Conservation (phyloP, 305 asterid species). For the Solanum hybrid region DNA sequence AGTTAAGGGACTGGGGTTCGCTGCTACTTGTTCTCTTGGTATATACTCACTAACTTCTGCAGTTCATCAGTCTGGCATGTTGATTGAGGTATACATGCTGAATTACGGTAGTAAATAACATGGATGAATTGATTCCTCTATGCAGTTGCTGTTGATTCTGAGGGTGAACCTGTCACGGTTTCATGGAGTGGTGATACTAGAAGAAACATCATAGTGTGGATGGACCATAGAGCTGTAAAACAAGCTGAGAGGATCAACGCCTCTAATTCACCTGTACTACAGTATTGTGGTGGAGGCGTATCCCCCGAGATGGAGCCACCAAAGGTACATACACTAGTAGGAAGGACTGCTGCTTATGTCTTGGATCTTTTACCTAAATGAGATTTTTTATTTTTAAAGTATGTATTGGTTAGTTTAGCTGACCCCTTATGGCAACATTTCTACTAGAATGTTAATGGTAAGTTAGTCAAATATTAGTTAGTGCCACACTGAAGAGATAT, state of each 20-base stretch:
- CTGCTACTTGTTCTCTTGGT: slow-evolving; percentile 99
- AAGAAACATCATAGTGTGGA: slow-evolving; percentile 94
- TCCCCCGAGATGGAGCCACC: slow-evolving; percentile 98
- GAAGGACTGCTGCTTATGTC: slow-evolving; percentile 4
- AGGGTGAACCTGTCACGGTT: slow-evolving; percentile 93
- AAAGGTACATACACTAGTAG: slow-evolving; percentile 46
- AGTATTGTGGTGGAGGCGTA: slow-evolving; percentile 94
- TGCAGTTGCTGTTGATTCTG: slow-evolving; percentile 91
- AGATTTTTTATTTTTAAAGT: neutral
- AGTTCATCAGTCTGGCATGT: slow-evolving; percentile 4
- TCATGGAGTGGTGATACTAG: slow-evolving; percentile 87
- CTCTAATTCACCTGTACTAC: slow-evolving; percentile 78
- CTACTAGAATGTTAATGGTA: neutral
- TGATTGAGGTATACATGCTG: neutral
- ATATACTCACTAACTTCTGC: slow-evolving; percentile 13
- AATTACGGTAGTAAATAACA: slow-evolving; percentile 10
- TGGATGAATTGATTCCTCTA: slow-evolving; percentile 26
- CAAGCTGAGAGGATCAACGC: slow-evolving; percentile 89
- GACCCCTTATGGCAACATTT: neutral
- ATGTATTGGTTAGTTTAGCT: neutral
- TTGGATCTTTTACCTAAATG: neutral
- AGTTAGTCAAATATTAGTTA: neutral
- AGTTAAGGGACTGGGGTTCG: slow-evolving; percentile 88
- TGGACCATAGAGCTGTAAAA: slow-evolving; percentile 97
- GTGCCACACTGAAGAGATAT: neutral